A percentile compares a stretch with the other conserved stretches of the same genome.
Evolutionary conservation across 1,139 yeast genomes (phyloP).

Genomic region (Debaryomyces nepalensis): DNA sequence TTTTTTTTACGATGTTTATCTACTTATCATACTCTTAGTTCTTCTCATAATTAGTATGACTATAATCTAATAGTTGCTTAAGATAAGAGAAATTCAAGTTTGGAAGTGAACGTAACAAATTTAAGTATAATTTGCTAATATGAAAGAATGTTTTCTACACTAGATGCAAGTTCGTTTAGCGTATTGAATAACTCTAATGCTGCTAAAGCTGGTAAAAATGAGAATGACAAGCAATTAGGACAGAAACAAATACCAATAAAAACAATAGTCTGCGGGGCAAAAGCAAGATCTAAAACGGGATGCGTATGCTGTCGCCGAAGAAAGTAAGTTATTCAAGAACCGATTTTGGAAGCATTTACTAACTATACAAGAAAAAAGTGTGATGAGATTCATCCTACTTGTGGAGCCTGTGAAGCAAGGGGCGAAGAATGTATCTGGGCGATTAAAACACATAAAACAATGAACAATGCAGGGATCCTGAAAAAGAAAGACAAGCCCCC

Average conservation of each 20-base stretch:
- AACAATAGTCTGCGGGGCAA: constrained; percentile 6
- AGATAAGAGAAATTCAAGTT: too few species aligned
- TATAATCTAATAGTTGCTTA: too few species aligned
- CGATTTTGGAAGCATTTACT: neutral
- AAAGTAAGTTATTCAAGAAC: constrained; percentile 12
- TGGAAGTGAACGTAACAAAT: too few species aligned
- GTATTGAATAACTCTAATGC: constrained; percentile 9
- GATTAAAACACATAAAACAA: constrained; percentile 9
- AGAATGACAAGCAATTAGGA: neutral
- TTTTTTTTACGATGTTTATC: too few species aligned
- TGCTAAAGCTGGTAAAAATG: neutral
- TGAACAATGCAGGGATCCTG: neutral
- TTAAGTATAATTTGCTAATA: neutral
- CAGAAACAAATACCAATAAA: constrained; percentile 3
- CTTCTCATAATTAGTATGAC: too few species aligned
- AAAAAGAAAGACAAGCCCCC: neutral
- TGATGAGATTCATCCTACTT: constrained; percentile 32
- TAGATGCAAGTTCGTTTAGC: constrained; percentile 14
- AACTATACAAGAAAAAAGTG: constrained; percentile 23
- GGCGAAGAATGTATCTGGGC: constrained; percentile 26
- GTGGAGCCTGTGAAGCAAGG: constrained; percentile 28
- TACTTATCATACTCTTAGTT: too few species aligned
- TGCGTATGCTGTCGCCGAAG: constrained; percentile 15
- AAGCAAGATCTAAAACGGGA: constrained; percentile 15
- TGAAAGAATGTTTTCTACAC: constrained; percentile 13